Base-by-base conservation (phyloP, 2,329 filamentous ascomycete species). In the Colletotrichum tofieldiae region DNA sequence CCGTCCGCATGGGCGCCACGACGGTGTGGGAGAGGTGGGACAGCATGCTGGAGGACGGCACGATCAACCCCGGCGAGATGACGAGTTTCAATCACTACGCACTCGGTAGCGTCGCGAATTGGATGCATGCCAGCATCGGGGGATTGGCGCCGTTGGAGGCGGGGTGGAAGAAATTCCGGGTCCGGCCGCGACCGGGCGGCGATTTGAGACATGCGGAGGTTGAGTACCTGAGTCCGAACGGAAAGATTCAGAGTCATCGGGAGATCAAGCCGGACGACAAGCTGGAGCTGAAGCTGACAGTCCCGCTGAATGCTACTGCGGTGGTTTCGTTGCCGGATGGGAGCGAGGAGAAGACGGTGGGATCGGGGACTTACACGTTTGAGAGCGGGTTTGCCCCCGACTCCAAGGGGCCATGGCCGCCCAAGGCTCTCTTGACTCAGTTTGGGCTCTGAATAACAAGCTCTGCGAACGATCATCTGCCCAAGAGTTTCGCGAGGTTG, bases 11-110 rank as follows among this genome's bases (percentile, higher is more conserved):
- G 82, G 79, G 79, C 11, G 85, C 81, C 0, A 88, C 86, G 0
- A 88, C 85, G 0, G 84, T 83, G 0, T 88, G 86, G 86, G 86
- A 88, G 74, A 80, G 86, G 2, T 88, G 86, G 86, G 85, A 88
- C 49, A 84, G 82, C 32, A 78, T 88, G 54, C 75, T 86, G 2
- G 80, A 83, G 0, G 78, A 87, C 65, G 85, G 85, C 0, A 79
- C 73, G 0, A 75, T 87, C 16, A 87, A 87, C 60, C 79, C 83
- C 0, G 83, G 85, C 0, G 74, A 78, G 41, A 87, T 87, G 86
- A 86, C 85, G 0, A 86, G 84, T 18, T 86, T 86, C 73, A 86
- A 87, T 39, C 85, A 88, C 72, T 88, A 87, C 65, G 82, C 86
- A 0, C 82, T 86, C 20, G 85, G 86, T 0, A 83, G 84, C 0